Evolutionary conservation across 768 basidiomycete species (phyloP).

Genomic region (Kwoniella mangroviensis): DNA sequence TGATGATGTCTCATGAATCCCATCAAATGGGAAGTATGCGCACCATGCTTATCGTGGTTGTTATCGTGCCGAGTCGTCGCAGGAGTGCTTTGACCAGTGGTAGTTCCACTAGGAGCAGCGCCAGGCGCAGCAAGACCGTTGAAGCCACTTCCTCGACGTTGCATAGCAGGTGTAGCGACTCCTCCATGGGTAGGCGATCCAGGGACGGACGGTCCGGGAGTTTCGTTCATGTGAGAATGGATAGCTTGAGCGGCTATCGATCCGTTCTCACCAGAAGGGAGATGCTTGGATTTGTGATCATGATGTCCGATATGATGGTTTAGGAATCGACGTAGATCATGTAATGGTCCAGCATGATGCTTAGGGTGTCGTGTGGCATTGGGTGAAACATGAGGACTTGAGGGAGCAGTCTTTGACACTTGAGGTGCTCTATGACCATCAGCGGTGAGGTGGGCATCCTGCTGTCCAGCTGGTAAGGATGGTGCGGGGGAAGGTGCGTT

Average conservation of each 20-base stretch:
- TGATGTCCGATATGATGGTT: constrained; percentile 83
- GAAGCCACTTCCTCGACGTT: constrained; percentile 52
- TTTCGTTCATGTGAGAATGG: constrained; percentile 38
- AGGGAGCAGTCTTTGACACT: constrained; percentile 46
- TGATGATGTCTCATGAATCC: constrained; percentile 58
- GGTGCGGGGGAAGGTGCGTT: constrained; percentile 28
- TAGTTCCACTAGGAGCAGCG: constrained; percentile 18
- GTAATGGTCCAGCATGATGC: constrained; percentile 70
- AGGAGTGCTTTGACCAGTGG: constrained; percentile 28
- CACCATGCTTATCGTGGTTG: constrained; percentile 44
- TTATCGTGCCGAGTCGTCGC: constrained; percentile 20
- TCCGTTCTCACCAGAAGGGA: constrained; percentile 12
- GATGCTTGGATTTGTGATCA: constrained; percentile 44
- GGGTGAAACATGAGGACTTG: constrained; percentile 53
- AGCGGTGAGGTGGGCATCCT: constrained; percentile 20
- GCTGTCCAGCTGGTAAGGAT: constrained; percentile 13
- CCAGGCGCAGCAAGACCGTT: constrained; percentile 33
- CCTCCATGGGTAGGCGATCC: constrained; percentile 32
- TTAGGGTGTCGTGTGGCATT: constrained; percentile 58
- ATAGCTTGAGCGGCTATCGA: constrained; percentile 40
- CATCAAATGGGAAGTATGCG: constrained; percentile 47
- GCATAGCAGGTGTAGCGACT: constrained; percentile 47
- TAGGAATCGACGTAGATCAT: constrained; percentile 93
- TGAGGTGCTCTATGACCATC: constrained; percentile 10
- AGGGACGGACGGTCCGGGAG: constrained; percentile 35